phyloP scores from a whole-genome alignment of 371 early-diverging fungal species.

The Mucor circinelloides region DNA sequence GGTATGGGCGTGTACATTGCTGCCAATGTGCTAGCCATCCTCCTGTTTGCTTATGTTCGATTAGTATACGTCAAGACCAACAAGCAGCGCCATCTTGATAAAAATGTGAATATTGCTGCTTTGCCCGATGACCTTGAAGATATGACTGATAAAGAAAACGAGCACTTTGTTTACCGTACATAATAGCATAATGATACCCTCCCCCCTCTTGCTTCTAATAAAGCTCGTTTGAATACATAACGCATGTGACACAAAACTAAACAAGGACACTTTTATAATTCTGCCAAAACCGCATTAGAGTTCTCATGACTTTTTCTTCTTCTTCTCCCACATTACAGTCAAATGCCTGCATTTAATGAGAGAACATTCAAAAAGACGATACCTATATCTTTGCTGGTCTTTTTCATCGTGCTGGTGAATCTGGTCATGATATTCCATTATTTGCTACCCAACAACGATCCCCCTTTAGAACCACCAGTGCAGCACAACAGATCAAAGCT shows the following conservation, averaged over 20 bases:
- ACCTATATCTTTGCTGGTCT: neutral
- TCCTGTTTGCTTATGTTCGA: slow-evolving; percentile 25
- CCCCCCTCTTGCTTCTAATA: neutral
- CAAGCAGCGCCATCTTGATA: slow-evolving; percentile 11
- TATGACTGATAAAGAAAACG: slow-evolving; percentile 19
- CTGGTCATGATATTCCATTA: slow-evolving; percentile 13
- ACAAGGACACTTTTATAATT: neutral
- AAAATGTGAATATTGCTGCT: neutral
- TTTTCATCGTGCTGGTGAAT: slow-evolving; percentile 19
- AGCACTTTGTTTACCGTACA: slow-evolving; percentile 22
- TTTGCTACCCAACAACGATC: neutral
- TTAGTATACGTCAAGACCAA: slow-evolving; percentile 12
- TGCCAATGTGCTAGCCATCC: slow-evolving; percentile 26
- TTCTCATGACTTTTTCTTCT: neutral
- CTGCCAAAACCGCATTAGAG: neutral
- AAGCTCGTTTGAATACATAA: neutral
- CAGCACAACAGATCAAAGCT: neutral
- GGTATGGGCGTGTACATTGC: slow-evolving; percentile 35
- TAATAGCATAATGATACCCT: slow-evolving; percentile 5
- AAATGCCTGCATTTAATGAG: neutral
- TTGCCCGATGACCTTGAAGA: slow-evolving; percentile 20
- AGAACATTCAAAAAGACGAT: neutral
- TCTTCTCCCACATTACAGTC: neutral
- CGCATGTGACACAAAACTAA: neutral
- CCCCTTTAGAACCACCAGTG: neutral